Base-by-base conservation (phyloP, 306 rosid genomes). In the Medicago lupulina region DNA sequence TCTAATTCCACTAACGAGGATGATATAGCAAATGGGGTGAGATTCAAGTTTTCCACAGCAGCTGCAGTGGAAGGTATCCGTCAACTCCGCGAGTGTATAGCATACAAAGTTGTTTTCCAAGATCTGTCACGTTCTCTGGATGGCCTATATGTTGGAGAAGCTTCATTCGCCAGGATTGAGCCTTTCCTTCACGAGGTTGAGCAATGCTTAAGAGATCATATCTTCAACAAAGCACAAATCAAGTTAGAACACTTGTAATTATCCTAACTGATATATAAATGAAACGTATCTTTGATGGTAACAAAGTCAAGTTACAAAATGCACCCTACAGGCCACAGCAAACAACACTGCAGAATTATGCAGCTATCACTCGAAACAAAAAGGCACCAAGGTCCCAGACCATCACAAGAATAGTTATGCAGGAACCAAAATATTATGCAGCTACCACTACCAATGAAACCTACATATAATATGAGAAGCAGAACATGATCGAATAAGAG, bases 221-320 rank as follows among this genome's bases (percentile, higher is more conserved):
- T 90, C 99, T 15, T 89, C 96, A 23, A 89, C 99, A 9, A 91
- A 90, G 67, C 97, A 90, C 2, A 92, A 21, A 92, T 71, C 89
- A 89, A 83, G 97, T 84, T 63, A 84, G 99, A 81, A 95, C 97
- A 1, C 97, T 97, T 1, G 88, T 86, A n/a, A 90, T 92, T 66
- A 76, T 91, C 36, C 36, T 31, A 23, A 1, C 28, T 31, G 38
- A 34, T 34, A 34, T 34, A 34, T 5, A 34, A 34, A 34, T 34
- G 38, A 34, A 34, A 34, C 7, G 7, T 34, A 34, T 3, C 3
- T 34, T 34, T 6, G 38, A 34, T 34, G 38, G 7, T 34, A 34
- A 34, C 7, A 34, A 34, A 6, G 38, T 34, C 38, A 34, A 31
- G 38, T 34, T 34, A 34, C 38, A 34, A 34, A 2, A 34, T 34